These are phyloP conservation scores for Fusarium clavum DNA, from an alignment of 2,329 filamentous ascomycete species.

Conservation along the genomic window DNA sequence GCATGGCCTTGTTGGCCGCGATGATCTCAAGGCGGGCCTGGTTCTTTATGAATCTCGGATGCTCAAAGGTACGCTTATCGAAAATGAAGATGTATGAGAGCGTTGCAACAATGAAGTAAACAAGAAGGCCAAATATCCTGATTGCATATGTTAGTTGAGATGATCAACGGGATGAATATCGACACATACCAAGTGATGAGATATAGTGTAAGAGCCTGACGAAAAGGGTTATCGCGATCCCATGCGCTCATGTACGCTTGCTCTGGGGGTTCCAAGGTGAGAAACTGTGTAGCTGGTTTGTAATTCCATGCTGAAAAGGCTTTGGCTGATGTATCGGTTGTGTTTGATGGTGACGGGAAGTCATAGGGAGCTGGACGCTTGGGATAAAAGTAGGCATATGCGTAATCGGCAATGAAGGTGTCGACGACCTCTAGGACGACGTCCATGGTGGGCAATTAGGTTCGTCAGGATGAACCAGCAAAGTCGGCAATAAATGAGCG, in stretches of 20 bases:
- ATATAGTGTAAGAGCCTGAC: slow-evolving; percentile 82
- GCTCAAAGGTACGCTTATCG: slow-evolving; percentile 87
- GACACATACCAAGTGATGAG: slow-evolving; percentile 82
- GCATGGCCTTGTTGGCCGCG: slow-evolving; percentile 81
- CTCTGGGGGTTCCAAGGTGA: slow-evolving; percentile 76
- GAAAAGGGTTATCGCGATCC: slow-evolving; percentile 79
- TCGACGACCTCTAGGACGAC: slow-evolving; percentile 89
- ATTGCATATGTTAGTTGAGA: neutral
- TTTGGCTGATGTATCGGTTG: slow-evolving; percentile 62
- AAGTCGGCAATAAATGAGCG: neutral
- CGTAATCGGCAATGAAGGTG: slow-evolving; percentile 81
- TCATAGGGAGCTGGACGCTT: slow-evolving; percentile 65
- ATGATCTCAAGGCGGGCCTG: slow-evolving; percentile 88
- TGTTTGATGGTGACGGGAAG: slow-evolving; percentile 62
- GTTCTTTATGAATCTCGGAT: slow-evolving; percentile 96
- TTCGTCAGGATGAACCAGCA: neutral
- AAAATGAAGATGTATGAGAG: slow-evolving; percentile 91
- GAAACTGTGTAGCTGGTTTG: slow-evolving; percentile 76
- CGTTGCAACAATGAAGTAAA: slow-evolving; percentile 87
- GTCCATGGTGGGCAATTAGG: slow-evolving; percentile 74
- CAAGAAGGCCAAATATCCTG: slow-evolving; percentile 85
- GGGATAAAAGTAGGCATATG: slow-evolving; percentile 80
- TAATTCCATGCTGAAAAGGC: slow-evolving; percentile 74
- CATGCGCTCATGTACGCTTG: slow-evolving; percentile 84
- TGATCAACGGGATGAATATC: neutral